phyloP scores from a whole-genome alignment of 352 stramenopile species.

The Elongisporangium prolatum region DNA sequence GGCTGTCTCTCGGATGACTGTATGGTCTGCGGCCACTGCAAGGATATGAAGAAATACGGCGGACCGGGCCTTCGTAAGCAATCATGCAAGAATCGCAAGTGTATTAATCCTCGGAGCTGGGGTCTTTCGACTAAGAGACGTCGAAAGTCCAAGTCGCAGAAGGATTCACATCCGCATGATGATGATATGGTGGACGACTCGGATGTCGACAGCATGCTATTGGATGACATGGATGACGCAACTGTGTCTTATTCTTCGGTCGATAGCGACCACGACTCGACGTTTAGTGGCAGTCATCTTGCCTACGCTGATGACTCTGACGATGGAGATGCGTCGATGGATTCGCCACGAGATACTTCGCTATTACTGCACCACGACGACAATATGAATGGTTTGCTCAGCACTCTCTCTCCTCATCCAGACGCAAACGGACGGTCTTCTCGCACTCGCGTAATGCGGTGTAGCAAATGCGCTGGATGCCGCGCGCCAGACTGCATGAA shows the following conservation, averaged over 20 bases:
- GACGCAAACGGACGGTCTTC: conserved; percentile 18
- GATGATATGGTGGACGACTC: conserved; percentile 25
- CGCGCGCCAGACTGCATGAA: conserved; percentile 69
- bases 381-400: conserved; percentile 8
- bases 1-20: conserved; percentile 79
- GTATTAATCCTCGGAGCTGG: conserved; percentile 66
- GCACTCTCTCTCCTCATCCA: too few species aligned
- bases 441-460: conserved; percentile 68
- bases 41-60: conserved; percentile 90
- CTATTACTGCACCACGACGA: conserved; percentile 36
- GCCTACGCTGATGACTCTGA: too few species aligned
- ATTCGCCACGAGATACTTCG: conserved; percentile 22
- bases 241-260: conserved; percentile 41
- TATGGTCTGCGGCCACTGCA: conserved; percentile 83
- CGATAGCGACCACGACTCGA: conserved; percentile 52
- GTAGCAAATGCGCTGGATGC: conserved; percentile 68
- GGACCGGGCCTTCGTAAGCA: conserved; percentile 82
- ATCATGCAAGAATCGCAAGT: conserved; percentile 86
- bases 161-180: conserved; percentile 8
- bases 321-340: conserved; percentile 14
- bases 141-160: conserved; percentile 12
- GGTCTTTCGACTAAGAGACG: conserved; percentile 36
- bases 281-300: too few species aligned
- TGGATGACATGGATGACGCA: conserved; percentile 21
- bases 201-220: conserved; percentile 22